phyloP scores from a whole-genome alignment of 306 rosid species.

The Alnus glutinosa region DNA sequence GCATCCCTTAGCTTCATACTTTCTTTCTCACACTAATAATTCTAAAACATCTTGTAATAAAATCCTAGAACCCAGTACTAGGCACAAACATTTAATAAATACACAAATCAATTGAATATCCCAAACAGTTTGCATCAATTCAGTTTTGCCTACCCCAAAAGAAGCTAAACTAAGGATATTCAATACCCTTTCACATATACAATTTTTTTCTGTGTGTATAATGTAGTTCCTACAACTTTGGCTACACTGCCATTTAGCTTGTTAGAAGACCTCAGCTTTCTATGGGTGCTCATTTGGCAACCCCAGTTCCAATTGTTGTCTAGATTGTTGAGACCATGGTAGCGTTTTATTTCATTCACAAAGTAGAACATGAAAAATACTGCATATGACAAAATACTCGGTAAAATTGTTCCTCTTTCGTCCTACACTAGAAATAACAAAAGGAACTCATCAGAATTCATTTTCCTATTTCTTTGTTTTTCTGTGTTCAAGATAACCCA shows the following conservation, averaged over 20 bases:
- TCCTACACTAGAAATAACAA: background rate
- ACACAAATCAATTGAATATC: background rate
- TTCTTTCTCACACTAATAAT: background rate
- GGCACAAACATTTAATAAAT: background rate
- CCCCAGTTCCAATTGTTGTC: background rate
- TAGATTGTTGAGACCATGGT: background rate
- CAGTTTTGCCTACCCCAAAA: background rate
- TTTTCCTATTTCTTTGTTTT: background rate
- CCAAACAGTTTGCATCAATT: background rate
- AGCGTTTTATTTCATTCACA: background rate
- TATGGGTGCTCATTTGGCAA: too few species aligned
- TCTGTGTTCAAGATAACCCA: background rate
- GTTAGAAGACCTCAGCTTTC: too few species aligned
- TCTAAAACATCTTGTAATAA: background rate
- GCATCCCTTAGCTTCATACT: background rate
- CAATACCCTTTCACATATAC: background rate
- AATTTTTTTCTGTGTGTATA: background rate
- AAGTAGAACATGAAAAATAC: background rate
- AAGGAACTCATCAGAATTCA: background rate
- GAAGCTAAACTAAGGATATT: background rate
- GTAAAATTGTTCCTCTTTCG: background rate
- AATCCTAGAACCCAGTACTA: background rate
- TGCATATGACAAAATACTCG: background rate
- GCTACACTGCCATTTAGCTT: too few species aligned
- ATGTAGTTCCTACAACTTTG: background rate